Conservation (phyloP, 202 grass and related monocot species). For the Miscanthus sacchariflorus region DNA sequence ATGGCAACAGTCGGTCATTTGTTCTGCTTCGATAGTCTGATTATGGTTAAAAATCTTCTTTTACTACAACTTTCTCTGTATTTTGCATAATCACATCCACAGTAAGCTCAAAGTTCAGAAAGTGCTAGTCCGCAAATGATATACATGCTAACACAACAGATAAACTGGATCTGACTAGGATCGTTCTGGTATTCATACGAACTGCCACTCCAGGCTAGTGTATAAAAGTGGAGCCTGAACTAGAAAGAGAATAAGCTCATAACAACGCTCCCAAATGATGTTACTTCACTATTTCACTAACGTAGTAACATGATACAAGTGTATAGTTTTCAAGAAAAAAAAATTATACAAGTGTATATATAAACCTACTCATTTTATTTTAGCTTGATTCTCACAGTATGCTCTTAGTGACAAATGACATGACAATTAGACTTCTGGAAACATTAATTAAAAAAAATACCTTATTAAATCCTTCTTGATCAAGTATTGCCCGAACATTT, state of each 20-base stretch:
- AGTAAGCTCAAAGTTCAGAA: constrained; percentile 1
- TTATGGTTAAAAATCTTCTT: neutral
- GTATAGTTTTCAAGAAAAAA: neutral
- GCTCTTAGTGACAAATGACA: neutral
- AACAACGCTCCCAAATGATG: neutral
- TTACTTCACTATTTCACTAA: neutral
- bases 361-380: neutral
- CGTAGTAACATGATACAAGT: constrained; percentile 1
- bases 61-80: neutral
- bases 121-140: neutral
- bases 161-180: constrained; percentile 14
- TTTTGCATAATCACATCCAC: neutral
- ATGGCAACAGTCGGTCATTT: neutral
- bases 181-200: neutral
- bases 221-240: neutral
- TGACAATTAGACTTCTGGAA: constrained; percentile 24
- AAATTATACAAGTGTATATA: neutral
- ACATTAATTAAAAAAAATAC: constrained; percentile 55
- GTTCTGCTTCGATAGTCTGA: neutral
- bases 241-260: constrained; percentile 7
- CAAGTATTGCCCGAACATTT: constrained; percentile 98
- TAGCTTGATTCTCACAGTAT: neutral
- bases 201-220: neutral
- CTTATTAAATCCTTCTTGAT: constrained; percentile 90
- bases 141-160: constrained; percentile 1